These are phyloP conservation scores for Daldinia bambusicola DNA, from an alignment of 495 filamentous ascomycete genomes.

Conservation along the genomic window DNA sequence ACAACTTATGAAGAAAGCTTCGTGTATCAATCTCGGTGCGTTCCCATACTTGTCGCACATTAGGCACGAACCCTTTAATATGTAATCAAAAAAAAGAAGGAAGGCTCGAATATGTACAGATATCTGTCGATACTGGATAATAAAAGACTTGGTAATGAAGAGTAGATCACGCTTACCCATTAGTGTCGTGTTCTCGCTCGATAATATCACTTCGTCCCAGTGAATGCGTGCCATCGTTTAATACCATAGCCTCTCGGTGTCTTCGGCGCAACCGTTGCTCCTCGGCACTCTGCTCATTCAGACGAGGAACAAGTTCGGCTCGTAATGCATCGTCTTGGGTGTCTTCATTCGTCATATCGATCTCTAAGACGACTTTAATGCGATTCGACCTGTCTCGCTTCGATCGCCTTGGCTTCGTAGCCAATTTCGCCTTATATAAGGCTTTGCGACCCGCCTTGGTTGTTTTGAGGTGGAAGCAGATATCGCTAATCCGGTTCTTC, in stretches of 20 bases:
- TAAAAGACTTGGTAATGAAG: not conserved
- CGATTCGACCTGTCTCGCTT: conserved; percentile 42
- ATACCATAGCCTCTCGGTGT: conserved; percentile 71
- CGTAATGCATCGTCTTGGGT: conserved; percentile 39
- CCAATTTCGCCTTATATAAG: conserved; percentile 54
- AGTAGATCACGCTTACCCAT: conserved; percentile 27
- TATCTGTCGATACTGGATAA: not conserved
- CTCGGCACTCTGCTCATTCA: conserved; percentile 58
- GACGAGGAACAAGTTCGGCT: conserved; percentile 49
- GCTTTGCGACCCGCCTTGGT: conserved; percentile 53
- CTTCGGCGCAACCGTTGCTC: conserved; percentile 64
- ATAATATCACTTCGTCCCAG: conserved; percentile 69
- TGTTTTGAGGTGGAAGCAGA: conserved; percentile 53
- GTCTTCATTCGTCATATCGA: conserved; percentile 49
- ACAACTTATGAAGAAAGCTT: not conserved
- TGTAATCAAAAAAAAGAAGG: too few relatives aligned
- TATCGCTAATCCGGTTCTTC: conserved; percentile 58
- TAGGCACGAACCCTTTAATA: not conserved
- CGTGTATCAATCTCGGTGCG: not conserved
- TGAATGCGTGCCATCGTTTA: conserved; percentile 68
- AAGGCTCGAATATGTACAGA: conserved; percentile 1
- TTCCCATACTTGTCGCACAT: not conserved
- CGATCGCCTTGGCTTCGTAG: conserved; percentile 31
- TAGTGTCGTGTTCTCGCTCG: conserved; percentile 54
- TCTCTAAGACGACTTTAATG: conserved; percentile 50